Percentiles rank a stretch among this genome's conserved stretches.
These are phyloP conservation scores for Mucor irregularis DNA, from an alignment of 371 early-diverging fungal genomes.

Conservation along the genomic window DNA sequence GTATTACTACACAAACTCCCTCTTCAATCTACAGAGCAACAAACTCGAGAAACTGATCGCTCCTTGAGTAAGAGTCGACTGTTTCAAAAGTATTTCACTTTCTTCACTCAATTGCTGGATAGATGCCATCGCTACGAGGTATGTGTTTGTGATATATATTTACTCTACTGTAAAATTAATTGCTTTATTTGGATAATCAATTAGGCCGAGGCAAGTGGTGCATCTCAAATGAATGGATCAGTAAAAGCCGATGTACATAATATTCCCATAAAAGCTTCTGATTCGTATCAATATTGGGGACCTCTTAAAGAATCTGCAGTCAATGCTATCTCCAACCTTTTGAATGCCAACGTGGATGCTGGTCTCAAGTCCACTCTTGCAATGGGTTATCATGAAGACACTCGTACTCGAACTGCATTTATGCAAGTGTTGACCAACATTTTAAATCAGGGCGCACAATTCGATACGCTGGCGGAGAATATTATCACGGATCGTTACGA, in stretches of 20 bases:
- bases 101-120: constrained; percentile 83
- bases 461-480: constrained; percentile 77
- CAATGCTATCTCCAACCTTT: constrained; percentile 80
- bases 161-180: not conserved
- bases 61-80: constrained; percentile 67
- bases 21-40: constrained; percentile 66
- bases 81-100: constrained; percentile 82
- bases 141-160: not conserved
- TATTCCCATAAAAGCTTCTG: constrained; percentile 12
- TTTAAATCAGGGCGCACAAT: constrained; percentile 81
- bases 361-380: constrained; percentile 84
- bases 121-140: constrained; percentile 69
- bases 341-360: constrained; percentile 89
- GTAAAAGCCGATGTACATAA: constrained; percentile 44
- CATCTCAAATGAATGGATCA: not conserved
- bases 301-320: constrained; percentile 81
- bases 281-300: constrained; percentile 53
- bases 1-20: constrained; percentile 76
- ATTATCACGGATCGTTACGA: constrained; percentile 69
- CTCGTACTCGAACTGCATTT: constrained; percentile 83
- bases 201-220: constrained; percentile 19
- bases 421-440: constrained; percentile 90
- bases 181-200: no score
- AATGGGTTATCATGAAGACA: constrained; percentile 91
- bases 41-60: constrained; percentile 56